Evolutionary conservation across 2,329 filamentous ascomycete genomes (phyloP), one percentile per base, ranked within the genome.

Genomic region (Furcasterigmium furcatum): DNA sequence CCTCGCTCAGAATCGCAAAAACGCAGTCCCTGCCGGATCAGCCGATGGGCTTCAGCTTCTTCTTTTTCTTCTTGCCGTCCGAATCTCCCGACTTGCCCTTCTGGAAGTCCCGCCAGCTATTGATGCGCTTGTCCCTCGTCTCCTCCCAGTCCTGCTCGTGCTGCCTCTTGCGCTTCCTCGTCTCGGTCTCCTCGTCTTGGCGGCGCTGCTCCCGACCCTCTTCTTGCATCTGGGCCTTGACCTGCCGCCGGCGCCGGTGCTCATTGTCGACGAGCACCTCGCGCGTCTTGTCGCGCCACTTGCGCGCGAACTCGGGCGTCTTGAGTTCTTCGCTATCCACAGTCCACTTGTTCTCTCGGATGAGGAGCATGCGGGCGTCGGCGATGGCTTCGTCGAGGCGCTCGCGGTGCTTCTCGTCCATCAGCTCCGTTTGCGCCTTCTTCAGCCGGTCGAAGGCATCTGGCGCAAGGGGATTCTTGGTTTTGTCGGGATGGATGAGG

Each of bases 401-500:
- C 51, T 79, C 81, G 49, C 94, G 90, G 62, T 89, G 80, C 70
- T 96, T 96, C 73, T 97, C 92, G 66, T 99, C 94, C 73, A 95
- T 86, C 5, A 99, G 80, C 57, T 89, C 82, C 3, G 84, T 87
- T 62, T 97, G 91, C 0, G 94, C 94, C 69, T 97, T 96, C 61
- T 96, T 96, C 22, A 99, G 79, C 9, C 92, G 85, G 69, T 99
- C 94, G 63, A 99, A 99, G 54, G 94, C 94, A 59, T 97, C 94
- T 4, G 94, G 92, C 0, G 94, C 94, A 41, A 77, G 80, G 0
- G 90, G 86, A 62, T 99, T 97, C 60, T 84, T 84, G 46, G 94
- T 96, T 68, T 99, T 99, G 74, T 99, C 94, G 7, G 94, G 94
- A 73, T 99, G 94, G 73, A 99, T 97, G 41, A 99, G 84, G 46